Base-by-base conservation (phyloP, 805 yeast species). In the Lachancea waltii region DNA sequence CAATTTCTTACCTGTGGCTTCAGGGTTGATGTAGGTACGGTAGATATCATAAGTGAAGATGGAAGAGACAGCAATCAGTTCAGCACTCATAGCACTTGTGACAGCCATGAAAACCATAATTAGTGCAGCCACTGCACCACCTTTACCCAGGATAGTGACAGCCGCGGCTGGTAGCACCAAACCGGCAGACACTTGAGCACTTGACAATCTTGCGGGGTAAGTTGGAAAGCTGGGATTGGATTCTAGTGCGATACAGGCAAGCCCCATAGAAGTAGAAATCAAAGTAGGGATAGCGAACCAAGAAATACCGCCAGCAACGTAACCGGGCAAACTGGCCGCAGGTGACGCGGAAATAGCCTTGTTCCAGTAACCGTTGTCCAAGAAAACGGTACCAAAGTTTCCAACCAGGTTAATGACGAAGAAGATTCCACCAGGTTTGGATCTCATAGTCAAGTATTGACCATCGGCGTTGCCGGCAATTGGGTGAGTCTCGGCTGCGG, bases 221-320 rank as follows among this genome's bases (percentile, higher is more conserved):
- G 86, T 79, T 48, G 95, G 94, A 78, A 87, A 85, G 3, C 69
- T 53, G 18, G 86, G 81, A 22, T 75, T 69, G 35, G 66, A 60
- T 63, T 85, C 90, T 36, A 86, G 67, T 15, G 85, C 81, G 41
- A 84, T 63, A 37, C 85, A 85, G 15, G 89, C 85, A n/a, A 86
- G 65, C 9, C 96, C 95, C 82, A 85, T 72, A 6, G 94, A 82
- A 2, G 90, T 79, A 11, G 95, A 83, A 36, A 78, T 72, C 41
- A 84, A 71, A 68, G 80, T 81, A 33, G 96, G 96, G 47, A 87
- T 80, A 6, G 95, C 89, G 56, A 85, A 81, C 95, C 96, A 87
- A 0, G 90, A 82, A 31, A 87, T 60, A 20, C 95, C 95, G 42
- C 95, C 96, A 42, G 84, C 63, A 18, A 85, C 78, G 60, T 87